Conservation (phyloP, 495 filamentous ascomycete species). For the Penicillium roqueforti region DNA sequence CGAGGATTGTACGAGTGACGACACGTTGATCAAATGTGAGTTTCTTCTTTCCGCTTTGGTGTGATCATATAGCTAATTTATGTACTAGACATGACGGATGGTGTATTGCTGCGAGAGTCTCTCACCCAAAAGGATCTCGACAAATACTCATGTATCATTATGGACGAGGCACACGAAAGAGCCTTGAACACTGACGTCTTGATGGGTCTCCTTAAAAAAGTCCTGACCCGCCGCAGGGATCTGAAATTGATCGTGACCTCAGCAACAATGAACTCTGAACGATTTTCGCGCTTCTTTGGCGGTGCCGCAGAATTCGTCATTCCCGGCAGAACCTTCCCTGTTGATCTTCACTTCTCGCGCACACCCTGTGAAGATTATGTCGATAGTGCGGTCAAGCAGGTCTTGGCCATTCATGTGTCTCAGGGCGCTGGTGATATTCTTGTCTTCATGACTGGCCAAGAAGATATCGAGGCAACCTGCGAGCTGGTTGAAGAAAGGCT, state of each 20-base stretch:
- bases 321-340: conserved; percentile 93
- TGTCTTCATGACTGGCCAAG: conserved; percentile 99
- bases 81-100: conserved; percentile 84
- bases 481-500: conserved; percentile 86
- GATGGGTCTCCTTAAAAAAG: conserved; percentile 97
- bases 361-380: conserved; percentile 98
- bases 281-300: conserved; percentile 93
- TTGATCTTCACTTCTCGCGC: conserved; percentile 92
- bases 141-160: conserved; percentile 96
- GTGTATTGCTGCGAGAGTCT: conserved; percentile 89
- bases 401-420: conserved; percentile 94
- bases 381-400: conserved; percentile 93
- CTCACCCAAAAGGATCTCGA: conserved; percentile 89
- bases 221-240: conserved; percentile 82
- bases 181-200: conserved; percentile 95
- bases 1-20: conserved; percentile 93
- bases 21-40: conserved; percentile 88
- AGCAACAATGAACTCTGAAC: conserved; percentile 96
- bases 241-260: conserved; percentile 97
- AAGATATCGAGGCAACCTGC: conserved; percentile 97
- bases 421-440: conserved; percentile 90
- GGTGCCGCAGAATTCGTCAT: conserved; percentile 98
- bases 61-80: conserved; percentile 19
- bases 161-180: conserved; percentile 99
- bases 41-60: conserved; percentile 2